Evolutionary conservation across 2,329 filamentous ascomycete genomes (phyloP).

Genomic region (Colletotrichum chlorophyti): DNA sequence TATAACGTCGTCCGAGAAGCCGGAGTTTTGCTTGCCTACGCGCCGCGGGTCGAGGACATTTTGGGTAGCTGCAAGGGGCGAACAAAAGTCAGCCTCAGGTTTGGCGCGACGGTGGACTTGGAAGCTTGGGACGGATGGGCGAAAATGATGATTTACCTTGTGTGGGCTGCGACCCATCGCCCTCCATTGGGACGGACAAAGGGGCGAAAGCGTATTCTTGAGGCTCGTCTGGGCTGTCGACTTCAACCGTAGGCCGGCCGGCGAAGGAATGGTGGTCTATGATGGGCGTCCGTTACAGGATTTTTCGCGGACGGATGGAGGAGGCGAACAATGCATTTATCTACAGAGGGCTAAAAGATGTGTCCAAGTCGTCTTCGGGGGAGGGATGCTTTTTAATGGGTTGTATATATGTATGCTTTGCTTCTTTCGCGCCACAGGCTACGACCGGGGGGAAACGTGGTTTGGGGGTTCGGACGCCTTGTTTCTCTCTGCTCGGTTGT

Average conservation of each 20-base stretch:
- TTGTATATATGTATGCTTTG: conserved; percentile 1
- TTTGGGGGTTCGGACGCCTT: conserved; percentile 1
- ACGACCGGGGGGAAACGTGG: conserved; percentile 9
- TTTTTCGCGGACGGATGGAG: not conserved
- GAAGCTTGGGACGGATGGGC: not conserved
- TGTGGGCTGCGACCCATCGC: conserved; percentile 46
- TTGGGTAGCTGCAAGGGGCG: conserved; percentile 71
- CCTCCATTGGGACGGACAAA: conserved; percentile 46
- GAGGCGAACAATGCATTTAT: conserved; percentile 25
- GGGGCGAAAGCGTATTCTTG: conserved; percentile 3
- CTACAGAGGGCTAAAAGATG: conserved; percentile 1
- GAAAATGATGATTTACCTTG: too few relatives aligned
- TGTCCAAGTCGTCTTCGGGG: not conserved
- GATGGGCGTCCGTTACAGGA: not conserved
- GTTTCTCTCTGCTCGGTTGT: conserved; percentile 9
- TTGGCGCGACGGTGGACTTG: not conserved
- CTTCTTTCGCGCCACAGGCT: conserved; percentile 11
- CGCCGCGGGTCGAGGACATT: conserved; percentile 82
- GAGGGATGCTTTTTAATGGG: conserved; percentile 1
- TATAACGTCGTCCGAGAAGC: conserved; percentile 81
- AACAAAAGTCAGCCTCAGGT: conserved; percentile 24
- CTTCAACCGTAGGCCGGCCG: conserved; percentile 4
- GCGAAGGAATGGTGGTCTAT: not conserved
- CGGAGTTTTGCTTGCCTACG: conserved; percentile 80
- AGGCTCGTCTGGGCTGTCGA: conserved; percentile 25